These are phyloP conservation scores for Russula abietina DNA, from an alignment of 768 basidiomycete genomes.

Conservation along the genomic window DNA sequence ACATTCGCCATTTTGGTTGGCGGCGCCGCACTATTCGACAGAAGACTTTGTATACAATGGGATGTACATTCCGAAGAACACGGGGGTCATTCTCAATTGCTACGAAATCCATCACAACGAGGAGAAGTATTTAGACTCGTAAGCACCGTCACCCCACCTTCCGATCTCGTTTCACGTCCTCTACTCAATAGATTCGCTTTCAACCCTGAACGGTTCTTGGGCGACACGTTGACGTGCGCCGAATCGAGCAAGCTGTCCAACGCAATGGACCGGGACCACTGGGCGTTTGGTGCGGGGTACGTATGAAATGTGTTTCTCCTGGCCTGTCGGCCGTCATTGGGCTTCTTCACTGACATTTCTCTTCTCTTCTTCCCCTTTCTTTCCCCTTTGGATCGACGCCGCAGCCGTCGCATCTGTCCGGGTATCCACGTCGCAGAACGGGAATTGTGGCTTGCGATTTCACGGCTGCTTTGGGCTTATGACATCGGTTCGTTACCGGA, in stretches of 20 bases:
- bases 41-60: constrained; percentile 32
- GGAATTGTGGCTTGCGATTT: constrained; percentile 41
- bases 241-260: constrained; percentile 37
- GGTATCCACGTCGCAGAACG: constrained; percentile 45
- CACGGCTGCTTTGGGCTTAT: constrained; percentile 46
- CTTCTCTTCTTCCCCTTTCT: background rate
- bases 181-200: constrained; percentile 26
- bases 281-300: constrained; percentile 48
- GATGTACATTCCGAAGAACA: constrained; percentile 31
- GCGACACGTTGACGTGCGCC: constrained; percentile 35
- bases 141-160: constrained; percentile 23
- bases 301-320: constrained; percentile 11
- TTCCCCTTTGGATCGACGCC: background rate
- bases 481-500: constrained; percentile 37
- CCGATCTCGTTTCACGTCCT: background rate
- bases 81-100: constrained; percentile 29
- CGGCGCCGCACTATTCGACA: constrained; percentile 30
- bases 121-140: constrained; percentile 38
- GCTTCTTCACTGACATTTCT: background rate
- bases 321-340: background rate
- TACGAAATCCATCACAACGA: constrained; percentile 30
- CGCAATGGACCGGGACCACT: constrained; percentile 40
- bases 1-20: constrained; percentile 31
- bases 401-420: constrained; percentile 37
- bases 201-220: constrained; percentile 43